Base-by-base conservation (phyloP, 768 basidiomycete genomes). In the Hypholoma sublateritium region DNA sequence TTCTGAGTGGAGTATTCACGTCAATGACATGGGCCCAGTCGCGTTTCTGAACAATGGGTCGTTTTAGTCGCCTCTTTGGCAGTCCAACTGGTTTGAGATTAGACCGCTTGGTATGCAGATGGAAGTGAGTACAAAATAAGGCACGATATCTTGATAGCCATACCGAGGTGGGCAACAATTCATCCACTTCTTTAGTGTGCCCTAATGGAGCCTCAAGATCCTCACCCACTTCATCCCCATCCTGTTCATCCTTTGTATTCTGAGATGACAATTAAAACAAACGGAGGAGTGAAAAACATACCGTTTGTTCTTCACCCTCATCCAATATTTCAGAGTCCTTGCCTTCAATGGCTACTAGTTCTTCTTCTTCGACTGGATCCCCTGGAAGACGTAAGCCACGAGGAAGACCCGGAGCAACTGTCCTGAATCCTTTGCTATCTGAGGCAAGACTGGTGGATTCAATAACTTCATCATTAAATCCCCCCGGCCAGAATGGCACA, bases 1-100 rank as follows among this genome's bases (percentile, higher is more conserved):
- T 96, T 13, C 78, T 75, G 69, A 97, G 86, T 19, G 93, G 91
- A 59, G 89, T 88, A 65, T 93, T 93, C 58, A 98, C 86, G 65
- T 98, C 92, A 25, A 98, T 92, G 24, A 93, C 90, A 77, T 98
- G 97, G 1, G 97, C 97, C 97, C 97, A 99, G 60, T 98, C 94
- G 47, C 91, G 89, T 72, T 95, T 95, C 56, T 85, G 84, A 3
- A 84, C 66, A 46, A 80, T 77, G 2, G 75, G 62, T 28, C 79
- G 77, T 62, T 75, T 79, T 16, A 70, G 59, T 44, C 75, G 74
- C 36, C 75, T 75, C n/a, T 65, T 70, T 25, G 69, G 62, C 1
- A 80, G 59, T 50, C 77, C 77, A 37, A 78, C 67, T 16, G 87
- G 83, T 48, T 79, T 83, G 21, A 91, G 72, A 65, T 86, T 81